These are phyloP conservation scores for Logfia minima DNA, from an alignment of 129 eudicot species.

Conservation along the genomic window DNA sequence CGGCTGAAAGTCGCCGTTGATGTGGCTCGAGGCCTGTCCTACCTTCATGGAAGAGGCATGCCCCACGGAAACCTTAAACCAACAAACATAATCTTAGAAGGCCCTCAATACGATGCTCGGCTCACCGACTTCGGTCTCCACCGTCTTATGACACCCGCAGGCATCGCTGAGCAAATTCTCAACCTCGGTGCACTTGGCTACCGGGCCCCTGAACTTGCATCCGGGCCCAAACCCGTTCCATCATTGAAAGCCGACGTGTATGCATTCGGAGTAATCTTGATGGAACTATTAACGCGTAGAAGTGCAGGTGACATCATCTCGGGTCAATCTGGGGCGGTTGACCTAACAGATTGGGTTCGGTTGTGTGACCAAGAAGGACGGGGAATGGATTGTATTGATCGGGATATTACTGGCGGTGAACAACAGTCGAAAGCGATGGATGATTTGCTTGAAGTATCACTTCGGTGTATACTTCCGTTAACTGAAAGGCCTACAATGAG, in stretches of 20 bases:
- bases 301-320: constrained; percentile 99
- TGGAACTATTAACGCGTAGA: constrained; percentile 91
- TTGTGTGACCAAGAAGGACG: constrained; percentile 88
- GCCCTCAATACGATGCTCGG: constrained; percentile 54
- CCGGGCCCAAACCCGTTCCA: constrained; percentile 61
- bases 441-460: constrained; percentile 79
- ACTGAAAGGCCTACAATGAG: constrained; percentile 89
- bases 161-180: constrained; percentile 86
- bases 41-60: constrained; percentile 77
- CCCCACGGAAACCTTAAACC: constrained; percentile 98
- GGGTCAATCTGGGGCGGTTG: constrained; percentile 94
- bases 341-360: constrained; percentile 92
- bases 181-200: constrained; percentile 97
- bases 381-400: constrained; percentile 87
- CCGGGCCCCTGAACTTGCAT: constrained; percentile 91
- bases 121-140: constrained; percentile 88
- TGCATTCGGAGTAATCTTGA: constrained; percentile 88
- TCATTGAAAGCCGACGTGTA: constrained; percentile 87
- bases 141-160: constrained; percentile 92
- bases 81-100: constrained; percentile 71
- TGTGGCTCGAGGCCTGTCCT: constrained; percentile 75
- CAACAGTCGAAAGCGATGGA: constrained; percentile 78
- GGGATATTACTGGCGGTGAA: constrained; percentile 77
- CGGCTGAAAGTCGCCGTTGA: constrained; percentile 84
- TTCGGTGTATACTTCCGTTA: constrained; percentile 86